A percentile compares a stretch with the other conserved stretches of the same genome.
Conservation (phyloP, 176 grass and related monocot species). For the Panicum miliaceum region DNA sequence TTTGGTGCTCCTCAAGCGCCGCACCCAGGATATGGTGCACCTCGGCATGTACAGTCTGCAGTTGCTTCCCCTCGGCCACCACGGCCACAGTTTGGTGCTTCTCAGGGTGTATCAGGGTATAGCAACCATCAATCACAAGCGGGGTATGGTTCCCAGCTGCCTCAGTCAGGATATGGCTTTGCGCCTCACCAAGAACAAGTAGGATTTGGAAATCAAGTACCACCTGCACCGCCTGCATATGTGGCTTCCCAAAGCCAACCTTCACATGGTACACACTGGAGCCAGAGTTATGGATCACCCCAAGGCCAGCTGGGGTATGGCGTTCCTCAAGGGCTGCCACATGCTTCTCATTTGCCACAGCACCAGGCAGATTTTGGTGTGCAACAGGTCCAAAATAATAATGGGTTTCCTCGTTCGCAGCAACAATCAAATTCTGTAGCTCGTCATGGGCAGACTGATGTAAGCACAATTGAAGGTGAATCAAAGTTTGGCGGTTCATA, state of each 20-base stretch:
- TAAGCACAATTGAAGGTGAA: conserved; percentile 16
- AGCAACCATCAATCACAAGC: not conserved
- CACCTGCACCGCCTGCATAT: conserved; percentile 17
- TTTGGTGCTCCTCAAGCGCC: conserved; percentile 17
- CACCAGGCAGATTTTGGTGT: conserved; percentile 25
- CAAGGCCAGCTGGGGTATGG: conserved; percentile 9
- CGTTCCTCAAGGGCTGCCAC: not conserved
- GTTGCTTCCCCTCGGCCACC: conserved; percentile 28
- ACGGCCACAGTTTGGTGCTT: conserved; percentile 9
- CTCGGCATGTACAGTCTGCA: not conserved
- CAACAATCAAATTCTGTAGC: conserved; percentile 3
- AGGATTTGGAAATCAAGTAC: conserved; percentile 21
- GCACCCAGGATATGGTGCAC: conserved; percentile 29
- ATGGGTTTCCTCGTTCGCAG: conserved; percentile 8
- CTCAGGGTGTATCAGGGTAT: conserved; percentile 18
- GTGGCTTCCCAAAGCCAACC: conserved; percentile 4
- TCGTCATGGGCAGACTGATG: conserved; percentile 9
- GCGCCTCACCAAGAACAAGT: conserved; percentile 7
- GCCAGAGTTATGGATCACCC: conserved; percentile 23
- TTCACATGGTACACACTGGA: conserved; percentile 3
- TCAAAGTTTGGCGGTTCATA: conserved; percentile 12
- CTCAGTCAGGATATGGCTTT: conserved; percentile 32
- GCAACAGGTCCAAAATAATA: conserved; percentile 33
- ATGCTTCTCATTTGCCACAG: conserved; percentile 10
- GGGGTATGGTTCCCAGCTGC: conserved; percentile 32